These are phyloP conservation scores for Rosa multiflora DNA, from an alignment of 306 rosid genomes.

Conservation along the genomic window DNA sequence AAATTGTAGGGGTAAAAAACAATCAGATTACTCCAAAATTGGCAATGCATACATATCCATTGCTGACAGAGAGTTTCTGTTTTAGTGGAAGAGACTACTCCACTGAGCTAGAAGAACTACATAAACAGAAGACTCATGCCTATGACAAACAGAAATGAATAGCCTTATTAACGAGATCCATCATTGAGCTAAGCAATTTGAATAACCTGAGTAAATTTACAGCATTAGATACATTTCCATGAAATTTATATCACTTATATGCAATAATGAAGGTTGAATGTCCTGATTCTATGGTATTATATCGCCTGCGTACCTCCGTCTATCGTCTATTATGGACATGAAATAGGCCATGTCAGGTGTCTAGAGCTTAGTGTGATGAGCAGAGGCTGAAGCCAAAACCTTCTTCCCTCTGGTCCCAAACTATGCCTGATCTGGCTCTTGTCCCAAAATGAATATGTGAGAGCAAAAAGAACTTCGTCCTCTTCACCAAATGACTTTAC, in stretches of 20 bases:
- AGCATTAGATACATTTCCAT: slow-evolving; percentile 25
- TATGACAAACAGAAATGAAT: neutral
- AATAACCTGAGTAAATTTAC: slow-evolving; percentile 30
- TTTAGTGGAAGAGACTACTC: neutral
- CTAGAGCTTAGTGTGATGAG: slow-evolving; percentile 39
- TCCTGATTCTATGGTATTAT: slow-evolving; percentile 38
- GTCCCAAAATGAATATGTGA: slow-evolving; percentile 44
- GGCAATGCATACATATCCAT: neutral
- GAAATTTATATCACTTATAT: slow-evolving; percentile 21
- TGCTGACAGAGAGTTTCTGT: neutral
- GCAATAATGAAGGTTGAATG: slow-evolving; percentile 34
- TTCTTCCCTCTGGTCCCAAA: slow-evolving; percentile 83
- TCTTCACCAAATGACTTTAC: slow-evolving; percentile 63
- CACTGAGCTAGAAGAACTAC: neutral
- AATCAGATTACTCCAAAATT: neutral
- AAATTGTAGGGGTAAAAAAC: neutral
- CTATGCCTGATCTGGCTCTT: slow-evolving; percentile 27
- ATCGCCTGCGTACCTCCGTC: slow-evolving; percentile 40
- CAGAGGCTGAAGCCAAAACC: slow-evolving; percentile 94
- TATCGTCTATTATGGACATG: slow-evolving; percentile 59
- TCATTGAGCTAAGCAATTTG: slow-evolving; percentile 17
- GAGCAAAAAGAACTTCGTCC: slow-evolving; percentile 48
- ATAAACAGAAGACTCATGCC: neutral
- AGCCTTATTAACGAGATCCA: slow-evolving; percentile 3
- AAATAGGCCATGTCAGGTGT: slow-evolving; percentile 24